Conservation (phyloP, 2,329 filamentous ascomycete genomes). For the Colletotrichum aenigma region DNA sequence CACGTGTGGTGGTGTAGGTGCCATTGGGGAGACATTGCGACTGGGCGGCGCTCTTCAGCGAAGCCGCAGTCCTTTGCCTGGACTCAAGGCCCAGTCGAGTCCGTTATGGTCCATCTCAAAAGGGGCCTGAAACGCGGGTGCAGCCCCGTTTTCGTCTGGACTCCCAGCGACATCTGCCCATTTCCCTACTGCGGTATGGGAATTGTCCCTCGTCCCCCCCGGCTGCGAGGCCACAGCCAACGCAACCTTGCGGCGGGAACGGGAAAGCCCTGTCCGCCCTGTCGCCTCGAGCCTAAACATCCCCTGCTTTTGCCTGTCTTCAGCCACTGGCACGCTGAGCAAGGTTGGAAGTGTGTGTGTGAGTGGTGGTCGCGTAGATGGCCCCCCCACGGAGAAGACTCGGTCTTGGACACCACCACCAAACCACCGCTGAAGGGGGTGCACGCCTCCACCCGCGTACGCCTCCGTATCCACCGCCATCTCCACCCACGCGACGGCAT, state of each 20-base stretch:
- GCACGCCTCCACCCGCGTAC: not conserved
- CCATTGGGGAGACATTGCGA: not conserved
- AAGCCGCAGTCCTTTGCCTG: not conserved
- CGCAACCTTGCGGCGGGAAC: not conserved
- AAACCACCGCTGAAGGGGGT: not conserved
- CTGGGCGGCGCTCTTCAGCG: not conserved
- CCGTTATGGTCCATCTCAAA: not conserved
- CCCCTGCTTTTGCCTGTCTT: not conserved
- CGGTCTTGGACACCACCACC: not conserved
- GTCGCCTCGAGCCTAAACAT: not conserved
- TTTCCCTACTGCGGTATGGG: not conserved
- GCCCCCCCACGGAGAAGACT: not conserved
- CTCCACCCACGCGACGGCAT: not conserved
- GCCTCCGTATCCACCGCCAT: not conserved
- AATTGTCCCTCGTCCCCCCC: not conserved
- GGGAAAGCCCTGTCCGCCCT: not conserved
- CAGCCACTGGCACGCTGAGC: not conserved
- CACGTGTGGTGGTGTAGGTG: not conserved
- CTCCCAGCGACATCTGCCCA: slow-evolving; percentile 8
- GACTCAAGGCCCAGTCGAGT: not conserved
- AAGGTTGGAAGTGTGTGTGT: not conserved
- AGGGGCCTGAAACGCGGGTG: slow-evolving; percentile 8
- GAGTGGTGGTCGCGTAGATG: not conserved
- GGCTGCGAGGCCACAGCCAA: not conserved
- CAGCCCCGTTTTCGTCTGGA: slow-evolving; percentile 19